A percentile compares a stretch with the other conserved stretches of the same genome.
phyloP scores from a whole-genome alignment of 805 yeast species.

The Nakazawaea anatomiae region DNA sequence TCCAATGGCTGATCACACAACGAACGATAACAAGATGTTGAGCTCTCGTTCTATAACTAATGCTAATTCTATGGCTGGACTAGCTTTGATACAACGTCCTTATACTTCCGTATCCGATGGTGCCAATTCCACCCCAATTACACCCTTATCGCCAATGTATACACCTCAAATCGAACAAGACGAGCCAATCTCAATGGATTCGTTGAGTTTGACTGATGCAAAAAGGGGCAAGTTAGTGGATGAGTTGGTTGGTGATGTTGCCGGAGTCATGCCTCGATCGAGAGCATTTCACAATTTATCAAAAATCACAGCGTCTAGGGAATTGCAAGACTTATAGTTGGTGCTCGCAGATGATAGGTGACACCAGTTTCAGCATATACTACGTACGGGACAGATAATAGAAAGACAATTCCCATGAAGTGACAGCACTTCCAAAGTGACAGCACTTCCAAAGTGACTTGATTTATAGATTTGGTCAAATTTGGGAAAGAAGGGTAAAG shows the following conservation, averaged over 20 bases:
- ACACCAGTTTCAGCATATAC: neutral
- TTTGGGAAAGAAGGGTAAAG: too few relatives aligned
- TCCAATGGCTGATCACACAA: neutral
- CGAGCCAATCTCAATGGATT: neutral
- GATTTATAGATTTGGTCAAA: too few relatives aligned
- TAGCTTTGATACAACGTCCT: neutral
- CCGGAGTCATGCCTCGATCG: neutral
- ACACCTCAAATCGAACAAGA: neutral
- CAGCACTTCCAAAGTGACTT: too few relatives aligned
- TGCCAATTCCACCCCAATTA: constrained; percentile 4
- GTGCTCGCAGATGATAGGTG: neutral
- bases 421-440: too few relatives aligned
- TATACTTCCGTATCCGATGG: neutral
- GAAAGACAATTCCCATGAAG: too few relatives aligned
- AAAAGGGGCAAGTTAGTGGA: too few relatives aligned
- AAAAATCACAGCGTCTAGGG: constrained; percentile 1
- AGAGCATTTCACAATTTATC: constrained; percentile 1
- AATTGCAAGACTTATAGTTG: neutral
- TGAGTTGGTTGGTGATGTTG: too few relatives aligned
- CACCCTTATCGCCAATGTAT: constrained; percentile 5
- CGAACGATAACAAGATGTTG: neutral
- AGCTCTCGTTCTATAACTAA: neutral
- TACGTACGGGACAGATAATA: neutral
- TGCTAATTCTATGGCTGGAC: neutral
- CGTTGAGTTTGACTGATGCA: too few relatives aligned